Base-by-base conservation (phyloP, 345 rosid species). In the Boechera divaricarpa region DNA sequence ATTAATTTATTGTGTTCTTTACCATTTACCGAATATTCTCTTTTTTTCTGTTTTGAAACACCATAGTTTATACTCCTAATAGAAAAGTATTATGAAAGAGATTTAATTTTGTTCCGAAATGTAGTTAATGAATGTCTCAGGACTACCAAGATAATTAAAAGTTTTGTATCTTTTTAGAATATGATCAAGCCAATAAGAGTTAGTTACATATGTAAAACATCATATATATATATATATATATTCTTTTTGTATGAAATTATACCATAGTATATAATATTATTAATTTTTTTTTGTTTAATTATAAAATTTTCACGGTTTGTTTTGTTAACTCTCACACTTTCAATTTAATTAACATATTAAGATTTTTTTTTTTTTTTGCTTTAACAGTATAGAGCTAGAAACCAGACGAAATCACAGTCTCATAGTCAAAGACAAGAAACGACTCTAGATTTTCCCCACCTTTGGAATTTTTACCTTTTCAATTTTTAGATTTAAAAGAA, bases 321-420 rank as follows among this genome's bases (percentile, higher is more conserved):
- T 6, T 65, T 47, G 15, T 65, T 28, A 63, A 7, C 21, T 51
- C 2, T 53, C 35, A 67, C 21, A 67, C 4, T 11, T 31, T 32
- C 6, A 26, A 31, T 15, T 74, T 41, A 5, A 9, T 10, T 10
- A 68, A 2, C 10, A 11, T 9, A 47, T 41, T 16, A 73, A 21
- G 35, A 64, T 31, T 12, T 42, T n/a, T 48, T 16, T 42, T 26
- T 4, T 5, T 44, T 1, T 64, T 4, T 38, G 7, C 31, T 9
- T 16, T 24, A 65, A 74, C 78, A 49, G 62, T 59, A 21, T 21
- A 36, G 38, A 75, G 45, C 74, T 59, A 67, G 26, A 75, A 75
- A 75, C 67, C 10, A 38, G 63, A 63, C 45, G 54, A 63, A 44
- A 65, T 24, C 36, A 47, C 28, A 31, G 38, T 60, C 49, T 71